Evolutionary conservation across 352 stramenopile genomes (phyloP), one percentile per base, ranked within the genome.

Genomic region (Globisporangium mamillatum): DNA sequence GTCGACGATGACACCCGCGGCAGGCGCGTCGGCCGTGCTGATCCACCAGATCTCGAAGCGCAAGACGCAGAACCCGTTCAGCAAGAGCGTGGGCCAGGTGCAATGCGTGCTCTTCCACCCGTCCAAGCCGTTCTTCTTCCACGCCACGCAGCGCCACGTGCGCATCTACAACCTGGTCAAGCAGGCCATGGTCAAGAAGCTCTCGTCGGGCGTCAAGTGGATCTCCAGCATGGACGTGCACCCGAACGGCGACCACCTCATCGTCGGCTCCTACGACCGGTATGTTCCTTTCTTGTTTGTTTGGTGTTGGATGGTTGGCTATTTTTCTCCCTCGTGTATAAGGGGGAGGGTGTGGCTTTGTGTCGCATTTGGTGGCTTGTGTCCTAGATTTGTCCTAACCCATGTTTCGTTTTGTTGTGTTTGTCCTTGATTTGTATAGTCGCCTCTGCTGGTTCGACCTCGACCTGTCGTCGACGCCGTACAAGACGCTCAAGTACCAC

Each of bases 401-500:
- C 44, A 24, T 52, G 44, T 52, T 22, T 52, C 9, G 18, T 25
- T 41, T 29, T 66, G 4, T 44, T 4, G 29, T 59, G 16, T 25
- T 41, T 44, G 20, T 27, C 18, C n/a, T 61, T 22, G 24, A 46
- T 22, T 54, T 22, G 14, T 48, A 16, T 57, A 84, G 78, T 55
- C 86, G 97, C 24, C 82, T 99, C 67, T 97, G 97, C 63, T 99
- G 98, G 98, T 99, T 99, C 81, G 98, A 99, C 77, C 78, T 99
- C 53, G 98, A 99, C 76, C 77, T 99, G 38, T 97, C 92, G 16
- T 97, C 90, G 53, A 98, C 90, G 66, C 97, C 98, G 50, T 99
- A 98, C 90, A 99, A 99, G 81, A 99, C 97, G 48, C 86, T 99
- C 67, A 98, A 99, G 74, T 99, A 99, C 79, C 97, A 99, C 80